Percentiles rank a stretch among this genome's conserved stretches.
Evolutionary conservation across 2,329 filamentous ascomycete species (phyloP).

Genomic region (Sordariomycetes sp.): DNA sequence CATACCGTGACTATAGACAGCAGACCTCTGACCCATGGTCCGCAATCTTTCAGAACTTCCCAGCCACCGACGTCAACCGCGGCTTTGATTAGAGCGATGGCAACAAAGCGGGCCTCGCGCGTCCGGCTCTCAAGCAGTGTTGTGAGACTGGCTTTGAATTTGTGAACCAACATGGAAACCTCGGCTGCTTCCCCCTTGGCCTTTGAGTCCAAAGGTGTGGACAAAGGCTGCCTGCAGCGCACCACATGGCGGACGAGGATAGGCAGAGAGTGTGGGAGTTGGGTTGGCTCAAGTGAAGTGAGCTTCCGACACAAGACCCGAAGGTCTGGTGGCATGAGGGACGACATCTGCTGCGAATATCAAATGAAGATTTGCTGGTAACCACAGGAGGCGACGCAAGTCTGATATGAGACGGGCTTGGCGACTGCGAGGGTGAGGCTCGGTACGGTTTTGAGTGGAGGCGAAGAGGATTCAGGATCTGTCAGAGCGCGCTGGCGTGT

Average conservation of each 20-base stretch:
- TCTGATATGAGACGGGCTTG: background rate
- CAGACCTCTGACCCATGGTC: conserved; percentile 70
- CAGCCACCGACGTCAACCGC: conserved; percentile 75
- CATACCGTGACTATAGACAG: conserved; percentile 66
- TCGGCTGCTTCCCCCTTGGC: conserved; percentile 56
- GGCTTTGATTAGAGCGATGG: conserved; percentile 70
- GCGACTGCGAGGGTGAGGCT: too few relatives aligned
- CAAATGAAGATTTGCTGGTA: too few relatives aligned
- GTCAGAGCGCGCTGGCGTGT: background rate
- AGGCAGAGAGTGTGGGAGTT: conserved; percentile 66
- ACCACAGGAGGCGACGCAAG: background rate
- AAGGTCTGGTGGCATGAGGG: conserved; percentile 45
- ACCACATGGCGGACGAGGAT: conserved; percentile 54
- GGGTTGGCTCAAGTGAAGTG: conserved; percentile 58
- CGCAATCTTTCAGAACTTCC: conserved; percentile 66
- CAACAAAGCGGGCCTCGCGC: conserved; percentile 66
- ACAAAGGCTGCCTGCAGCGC: conserved; percentile 52
- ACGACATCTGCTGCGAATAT: conserved; percentile 10
- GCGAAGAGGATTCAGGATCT: too few relatives aligned
- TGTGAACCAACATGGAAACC: conserved; percentile 63
- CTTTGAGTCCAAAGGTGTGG: conserved; percentile 50
- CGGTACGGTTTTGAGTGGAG: too few relatives aligned
- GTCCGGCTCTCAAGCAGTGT: conserved; percentile 71
- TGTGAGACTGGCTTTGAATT: conserved; percentile 68
- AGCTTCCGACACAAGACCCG: conserved; percentile 60